A percentile compares a stretch with the other conserved stretches of the same genome.
Conservation (phyloP, 2,329 filamentous ascomycete species). For the Alternaria longipes region DNA sequence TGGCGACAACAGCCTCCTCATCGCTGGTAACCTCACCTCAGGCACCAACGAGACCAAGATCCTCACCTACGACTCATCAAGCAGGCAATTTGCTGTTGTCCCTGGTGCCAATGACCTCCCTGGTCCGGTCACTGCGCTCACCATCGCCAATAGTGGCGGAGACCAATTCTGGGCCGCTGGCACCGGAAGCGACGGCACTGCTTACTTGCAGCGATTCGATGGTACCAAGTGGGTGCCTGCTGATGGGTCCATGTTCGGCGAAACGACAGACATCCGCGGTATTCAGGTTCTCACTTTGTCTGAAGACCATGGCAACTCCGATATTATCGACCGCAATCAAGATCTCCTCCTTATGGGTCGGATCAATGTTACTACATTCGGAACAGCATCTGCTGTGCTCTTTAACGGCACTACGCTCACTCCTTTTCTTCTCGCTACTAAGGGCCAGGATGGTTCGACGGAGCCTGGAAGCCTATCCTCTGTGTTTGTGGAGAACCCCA, state of each 20-base stretch:
- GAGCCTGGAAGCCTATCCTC: slow-evolving; percentile 76
- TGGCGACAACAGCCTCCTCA: slow-evolving; percentile 74
- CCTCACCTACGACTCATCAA: slow-evolving; percentile 75
- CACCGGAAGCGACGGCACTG: slow-evolving; percentile 70
- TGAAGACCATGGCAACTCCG: slow-evolving; percentile 69
- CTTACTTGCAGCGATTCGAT: slow-evolving; percentile 85
- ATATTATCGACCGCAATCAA: slow-evolving; percentile 72
- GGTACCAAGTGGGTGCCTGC: slow-evolving; percentile 74
- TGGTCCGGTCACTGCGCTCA: slow-evolving; percentile 80
- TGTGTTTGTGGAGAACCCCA: slow-evolving; percentile 80
- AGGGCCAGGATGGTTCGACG: slow-evolving; percentile 62
- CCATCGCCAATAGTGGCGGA: slow-evolving; percentile 75
- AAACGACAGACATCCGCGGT: slow-evolving; percentile 75
- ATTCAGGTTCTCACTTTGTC: slow-evolving; percentile 82
- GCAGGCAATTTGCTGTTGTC: slow-evolving; percentile 72
- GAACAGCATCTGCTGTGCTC: slow-evolving; percentile 83
- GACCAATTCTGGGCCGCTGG: slow-evolving; percentile 86
- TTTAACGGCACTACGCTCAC: slow-evolving; percentile 83
- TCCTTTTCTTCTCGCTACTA: slow-evolving; percentile 83
- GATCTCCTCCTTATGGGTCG: slow-evolving; percentile 85
- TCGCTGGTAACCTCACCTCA: slow-evolving; percentile 78
- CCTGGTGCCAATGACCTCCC: slow-evolving; percentile 72
- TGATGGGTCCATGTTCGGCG: slow-evolving; percentile 64
- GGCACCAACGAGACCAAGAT: slow-evolving; percentile 73
- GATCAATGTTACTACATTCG: slow-evolving; percentile 77